Evolutionary conservation across 2,329 filamentous ascomycete species (phyloP).

Genomic region (Metarhizium anisopliae): DNA sequence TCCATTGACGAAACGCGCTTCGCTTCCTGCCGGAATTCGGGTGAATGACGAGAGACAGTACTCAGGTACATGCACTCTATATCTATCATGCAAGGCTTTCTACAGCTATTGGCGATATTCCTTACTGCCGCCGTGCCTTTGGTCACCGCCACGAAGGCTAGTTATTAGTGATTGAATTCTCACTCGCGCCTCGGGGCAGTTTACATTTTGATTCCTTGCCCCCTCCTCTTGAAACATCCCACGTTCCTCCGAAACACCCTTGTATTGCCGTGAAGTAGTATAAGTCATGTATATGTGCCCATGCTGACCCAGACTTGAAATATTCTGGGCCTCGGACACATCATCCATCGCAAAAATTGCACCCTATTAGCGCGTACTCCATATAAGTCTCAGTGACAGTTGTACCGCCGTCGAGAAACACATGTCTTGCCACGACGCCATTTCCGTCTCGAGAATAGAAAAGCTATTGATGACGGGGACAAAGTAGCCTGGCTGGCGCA

Average conservation of each 20-base stretch:
- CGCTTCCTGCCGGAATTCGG: no score
- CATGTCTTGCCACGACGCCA: conserved; percentile 11
- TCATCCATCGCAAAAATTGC: conserved; percentile 18
- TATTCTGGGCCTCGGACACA: conserved; percentile 22
- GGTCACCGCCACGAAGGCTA: conserved; percentile 17
- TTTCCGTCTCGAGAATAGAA: not conserved
- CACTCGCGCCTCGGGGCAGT: not conserved
- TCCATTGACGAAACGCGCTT: no score
- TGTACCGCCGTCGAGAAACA: conserved; percentile 12
- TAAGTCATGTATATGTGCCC: conserved; percentile 23
- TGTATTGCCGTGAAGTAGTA: conserved; percentile 21
- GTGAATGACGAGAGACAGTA: no score
- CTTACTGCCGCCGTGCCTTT: conserved; percentile 17
- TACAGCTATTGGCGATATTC: conserved; percentile 4
- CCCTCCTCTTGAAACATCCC: conserved; percentile 11
- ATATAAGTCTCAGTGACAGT: conserved; percentile 20
- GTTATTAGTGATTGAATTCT: conserved; percentile 5
- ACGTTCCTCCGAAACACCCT: conserved; percentile 11
- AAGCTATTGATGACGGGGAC: conserved; percentile 14
- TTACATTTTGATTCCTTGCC: conserved; percentile 15
- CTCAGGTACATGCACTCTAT: no score
- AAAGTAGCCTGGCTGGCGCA: conserved; percentile 16
- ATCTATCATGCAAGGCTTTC: no score
- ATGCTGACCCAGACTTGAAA: conserved; percentile 16
- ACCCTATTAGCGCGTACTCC: conserved; percentile 18